Base-by-base conservation (phyloP, 176 grass and related monocot genomes). In the Neostapfia colusana region DNA sequence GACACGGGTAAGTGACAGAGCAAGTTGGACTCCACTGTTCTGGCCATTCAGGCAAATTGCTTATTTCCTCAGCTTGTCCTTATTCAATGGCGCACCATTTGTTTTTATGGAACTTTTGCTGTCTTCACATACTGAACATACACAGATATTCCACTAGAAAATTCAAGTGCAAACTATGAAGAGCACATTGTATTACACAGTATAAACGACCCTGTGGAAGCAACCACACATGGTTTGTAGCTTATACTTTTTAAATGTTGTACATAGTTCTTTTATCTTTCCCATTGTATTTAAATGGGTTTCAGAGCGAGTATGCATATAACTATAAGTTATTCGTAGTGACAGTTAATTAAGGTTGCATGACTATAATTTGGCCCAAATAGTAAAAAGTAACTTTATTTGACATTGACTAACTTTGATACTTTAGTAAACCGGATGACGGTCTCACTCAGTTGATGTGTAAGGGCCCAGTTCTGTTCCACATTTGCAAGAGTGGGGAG, bases 171-270 rank as follows among this genome's bases (percentile, higher is more conserved):
- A 78, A 61, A 78, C 49, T 53, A n/a, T 50, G 79, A 67, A 82
- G 79, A 78, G 6, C 67, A 48, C 42, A 55, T 69, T 25, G 79
- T 53, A 41, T 63, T 50, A 27, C 39, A 23, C 20, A 69, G 36
- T 69, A 35, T 3, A 26, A 63, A 75, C 1, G 11, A 11, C 23
- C 35, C 37, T 74, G 69, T 74, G 60, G 58, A 77, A 82, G 63
- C 67, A 83, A 28, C 35, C 28, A 2, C 67, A 2, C 63, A 83
- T 53, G 86, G 80, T 88, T 83, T 88, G 75, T 73, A 61, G 24
- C 24, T 64, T 49, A 82, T 44, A 39, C 45, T 37, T 58, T 60
- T 66, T 21, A 78, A 74, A 78, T 50, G 51, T 68, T 23, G 49
- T 39, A 34, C 11, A 24, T 16, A 13, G 21, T 23, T 86, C 3